Evolutionary conservation across 306 rosid genomes (phyloP), one percentile per base, ranked within the genome.

Genomic region (Ceratonia siliqua): DNA sequence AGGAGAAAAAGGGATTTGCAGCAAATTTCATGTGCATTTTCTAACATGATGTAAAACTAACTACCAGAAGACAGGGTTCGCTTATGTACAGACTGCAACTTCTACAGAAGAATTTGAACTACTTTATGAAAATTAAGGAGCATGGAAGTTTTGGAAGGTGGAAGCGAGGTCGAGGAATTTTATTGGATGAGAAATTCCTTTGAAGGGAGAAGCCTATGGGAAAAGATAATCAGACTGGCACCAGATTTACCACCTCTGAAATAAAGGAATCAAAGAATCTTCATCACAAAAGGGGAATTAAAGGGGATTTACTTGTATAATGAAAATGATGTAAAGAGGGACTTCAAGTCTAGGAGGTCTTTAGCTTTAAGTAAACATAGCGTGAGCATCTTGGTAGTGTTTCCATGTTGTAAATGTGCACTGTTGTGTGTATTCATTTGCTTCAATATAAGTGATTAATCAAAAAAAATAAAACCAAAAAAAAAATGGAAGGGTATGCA

Each of bases 61-160:
- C 14, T 42, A 68, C 68, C 68, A 41, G 73, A 75, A 59, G 59
- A 61, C 38, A 74, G 59, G 53, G n/a, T 63, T 15, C 38, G 49
- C 25, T 32, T 24, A 24, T n/a, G 35, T 54, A 64, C 17, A 25
- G 33, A 63, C 3, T 70, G 52, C 14, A 38, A 61, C 50, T 22
- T 17, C 72, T 38, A 8, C 43, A 61, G 65, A 78, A 50, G 15
- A 54, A 70, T 49, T 35, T 20, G 42, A 53, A n/a, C 62, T 10
- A 33, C 14, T 8, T 17, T 45, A 30, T 10, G 39, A 62, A 74
- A 74, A 14, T 20, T 7, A 62, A 2, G 9, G 28, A 18, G 52
- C 59, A 12, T 28, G 17, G 12, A 73, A 59, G 18, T 62, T 8
- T 11, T 24, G 46, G 28, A 27, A 61, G 18, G 6, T 24, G 46